Conservation (phyloP, 768 basidiomycete genomes). For the Boletus edulis region DNA sequence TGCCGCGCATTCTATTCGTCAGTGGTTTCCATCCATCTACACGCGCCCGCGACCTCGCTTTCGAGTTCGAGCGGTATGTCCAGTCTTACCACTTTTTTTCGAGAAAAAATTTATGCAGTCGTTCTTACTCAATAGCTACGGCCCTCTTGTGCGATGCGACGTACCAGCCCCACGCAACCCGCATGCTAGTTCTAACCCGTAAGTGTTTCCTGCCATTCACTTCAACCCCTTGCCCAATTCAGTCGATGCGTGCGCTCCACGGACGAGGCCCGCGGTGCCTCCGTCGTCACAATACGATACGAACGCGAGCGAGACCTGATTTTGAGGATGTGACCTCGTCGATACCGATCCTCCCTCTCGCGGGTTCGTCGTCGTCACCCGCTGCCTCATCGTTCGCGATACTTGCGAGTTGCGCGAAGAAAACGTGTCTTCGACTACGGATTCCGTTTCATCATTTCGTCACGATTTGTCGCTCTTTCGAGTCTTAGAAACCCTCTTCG, state of each 20-base stretch:
- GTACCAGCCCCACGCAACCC: slow-evolving; percentile 85
- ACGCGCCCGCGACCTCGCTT: slow-evolving; percentile 80
- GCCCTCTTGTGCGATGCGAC: slow-evolving; percentile 84
- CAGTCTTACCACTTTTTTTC: background rate
- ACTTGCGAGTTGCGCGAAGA: slow-evolving; percentile 25
- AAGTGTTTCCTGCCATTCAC: slow-evolving; percentile 43
- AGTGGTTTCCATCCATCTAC: slow-evolving; percentile 84
- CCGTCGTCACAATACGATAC: slow-evolving; percentile 23
- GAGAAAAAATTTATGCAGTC: slow-evolving; percentile 2
- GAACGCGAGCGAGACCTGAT: slow-evolving; percentile 31
- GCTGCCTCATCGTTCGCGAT: slow-evolving; percentile 22
- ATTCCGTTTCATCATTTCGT: slow-evolving; percentile 29
- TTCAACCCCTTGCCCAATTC: slow-evolving; percentile 35
- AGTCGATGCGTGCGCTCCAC: slow-evolving; percentile 38
- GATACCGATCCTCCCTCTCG: slow-evolving; percentile 31
- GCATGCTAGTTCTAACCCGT: slow-evolving; percentile 75
- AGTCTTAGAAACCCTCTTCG: slow-evolving; percentile 33
- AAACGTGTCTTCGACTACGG: slow-evolving; percentile 28
- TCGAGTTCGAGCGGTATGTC: slow-evolving; percentile 79
- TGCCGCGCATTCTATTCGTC: slow-evolving; percentile 86
- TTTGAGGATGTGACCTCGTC: slow-evolving; percentile 21
- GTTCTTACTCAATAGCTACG: slow-evolving; percentile 51
- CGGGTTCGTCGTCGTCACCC: slow-evolving; percentile 30
- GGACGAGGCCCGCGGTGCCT: slow-evolving; percentile 27
- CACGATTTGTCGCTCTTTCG: slow-evolving; percentile 34